A percentile compares a stretch with the other conserved stretches of the same genome.
Evolutionary conservation across 257 asterid genomes (phyloP).

Genomic region (Verbena officinalis): DNA sequence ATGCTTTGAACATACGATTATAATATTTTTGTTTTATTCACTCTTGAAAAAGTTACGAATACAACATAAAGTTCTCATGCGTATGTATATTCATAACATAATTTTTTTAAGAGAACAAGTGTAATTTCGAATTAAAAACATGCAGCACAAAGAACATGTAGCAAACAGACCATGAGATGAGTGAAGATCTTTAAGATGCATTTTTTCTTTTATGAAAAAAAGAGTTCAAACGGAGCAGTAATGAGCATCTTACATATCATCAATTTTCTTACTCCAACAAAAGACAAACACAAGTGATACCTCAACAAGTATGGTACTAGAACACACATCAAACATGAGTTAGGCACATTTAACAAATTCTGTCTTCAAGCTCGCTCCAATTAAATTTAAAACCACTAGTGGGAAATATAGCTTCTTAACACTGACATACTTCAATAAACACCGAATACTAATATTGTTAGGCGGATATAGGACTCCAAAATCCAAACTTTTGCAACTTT

Average conservation of each 20-base stretch:
- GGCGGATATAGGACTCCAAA: neutral
- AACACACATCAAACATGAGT: neutral
- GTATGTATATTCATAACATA: too few relatives aligned
- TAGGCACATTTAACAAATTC: neutral
- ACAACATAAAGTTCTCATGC: too few relatives aligned
- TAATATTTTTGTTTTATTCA: too few relatives aligned
- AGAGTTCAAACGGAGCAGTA: neutral
- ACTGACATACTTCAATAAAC: neutral
- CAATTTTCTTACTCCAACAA: neutral
- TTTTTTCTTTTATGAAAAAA: neutral
- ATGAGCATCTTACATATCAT: neutral
- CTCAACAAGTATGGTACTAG: neutral
- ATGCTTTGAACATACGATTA: too few relatives aligned
- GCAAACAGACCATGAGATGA: neutral
- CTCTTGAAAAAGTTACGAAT: too few relatives aligned
- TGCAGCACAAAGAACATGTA: neutral
- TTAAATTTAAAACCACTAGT: neutral
- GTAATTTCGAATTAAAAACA: too few relatives aligned
- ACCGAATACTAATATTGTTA: neutral
- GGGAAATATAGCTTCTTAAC: neutral
- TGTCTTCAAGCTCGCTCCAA: neutral
- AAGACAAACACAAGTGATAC: slow-evolving; percentile 8
- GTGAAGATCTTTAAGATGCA: neutral
- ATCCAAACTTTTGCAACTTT: neutral
- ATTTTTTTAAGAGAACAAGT: too few relatives aligned